Percentiles rank a stretch among this genome's conserved stretches.
Conservation (phyloP, 805 yeast species). For the Candida morakotiae region DNA sequence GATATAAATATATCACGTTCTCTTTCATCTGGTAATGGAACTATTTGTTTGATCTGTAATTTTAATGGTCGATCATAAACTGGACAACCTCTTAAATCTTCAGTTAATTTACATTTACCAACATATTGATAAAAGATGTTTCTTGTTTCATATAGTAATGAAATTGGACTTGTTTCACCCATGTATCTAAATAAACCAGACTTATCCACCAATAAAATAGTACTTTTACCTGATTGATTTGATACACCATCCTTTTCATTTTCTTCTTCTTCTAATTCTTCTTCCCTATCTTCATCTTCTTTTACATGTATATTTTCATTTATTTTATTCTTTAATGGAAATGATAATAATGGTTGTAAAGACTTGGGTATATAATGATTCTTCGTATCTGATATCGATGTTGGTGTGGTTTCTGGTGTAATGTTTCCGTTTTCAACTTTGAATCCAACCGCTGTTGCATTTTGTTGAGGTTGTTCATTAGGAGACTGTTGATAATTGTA, state of each 20-base stretch:
- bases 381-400: not conserved
- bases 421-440: constrained; percentile 3
- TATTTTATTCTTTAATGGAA: constrained; percentile 6
- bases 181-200: constrained; percentile 34
- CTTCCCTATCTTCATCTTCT: not conserved
- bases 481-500: not conserved
- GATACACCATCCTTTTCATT: constrained; percentile 9
- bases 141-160: constrained; percentile 37
- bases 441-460: not conserved
- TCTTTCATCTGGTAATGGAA: constrained; percentile 7
- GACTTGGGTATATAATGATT: constrained; percentile 11
- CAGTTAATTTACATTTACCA: constrained; percentile 31
- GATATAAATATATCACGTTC: constrained; percentile 13
- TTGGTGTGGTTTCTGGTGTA: constrained; percentile 9
- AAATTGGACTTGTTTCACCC: constrained; percentile 41
- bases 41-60: constrained; percentile 3
- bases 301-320: not conserved
- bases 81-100: constrained; percentile 32
- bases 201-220: constrained; percentile 29
- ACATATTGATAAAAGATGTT: constrained; percentile 25
- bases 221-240: constrained; percentile 16
- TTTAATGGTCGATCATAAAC: constrained; percentile 33
- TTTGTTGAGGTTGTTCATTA: constrained; percentile 1
- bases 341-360: constrained; percentile 11
- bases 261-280: not conserved